Evolutionary conservation across 116 monocot species (phyloP).

Genomic region (Iris pallida): DNA sequence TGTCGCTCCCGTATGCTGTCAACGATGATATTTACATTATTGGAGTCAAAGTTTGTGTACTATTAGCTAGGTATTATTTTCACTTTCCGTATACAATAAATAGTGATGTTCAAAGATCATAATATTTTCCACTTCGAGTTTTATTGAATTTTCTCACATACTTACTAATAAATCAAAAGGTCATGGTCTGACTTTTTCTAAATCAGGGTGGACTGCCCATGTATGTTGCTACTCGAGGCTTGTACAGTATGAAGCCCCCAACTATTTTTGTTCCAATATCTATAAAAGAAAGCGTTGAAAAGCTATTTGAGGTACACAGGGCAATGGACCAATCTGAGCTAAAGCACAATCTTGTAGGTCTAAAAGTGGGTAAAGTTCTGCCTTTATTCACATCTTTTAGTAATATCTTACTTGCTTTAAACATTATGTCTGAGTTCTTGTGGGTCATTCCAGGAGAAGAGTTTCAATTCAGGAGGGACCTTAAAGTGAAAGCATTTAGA

Average conservation of each 20-base stretch:
- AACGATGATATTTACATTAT: too few species aligned
- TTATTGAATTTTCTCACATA: too few species aligned
- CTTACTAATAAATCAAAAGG: too few species aligned
- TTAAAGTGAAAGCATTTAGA: conserved; percentile 87
- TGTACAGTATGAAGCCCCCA: conserved; percentile 79
- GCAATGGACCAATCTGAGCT: conserved; percentile 84
- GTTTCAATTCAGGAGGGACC: conserved; percentile 66
- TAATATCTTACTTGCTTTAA: neutral
- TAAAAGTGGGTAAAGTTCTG: conserved; percentile 57
- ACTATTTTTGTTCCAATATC: conserved; percentile 76
- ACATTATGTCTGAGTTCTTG: neutral
- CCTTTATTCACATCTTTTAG: neutral
- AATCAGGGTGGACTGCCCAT: conserved; percentile 84
- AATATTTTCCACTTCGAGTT: too few species aligned
- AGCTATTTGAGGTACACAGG: conserved; percentile 77
- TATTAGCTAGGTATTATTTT: too few species aligned
- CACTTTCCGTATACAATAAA: too few species aligned
- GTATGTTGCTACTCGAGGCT: conserved; percentile 85
- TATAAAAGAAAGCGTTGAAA: conserved; percentile 67
- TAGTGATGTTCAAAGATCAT: too few species aligned
- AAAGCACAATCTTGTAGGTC: conserved; percentile 59
- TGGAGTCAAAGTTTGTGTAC: too few species aligned
- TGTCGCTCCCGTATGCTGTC: too few species aligned
- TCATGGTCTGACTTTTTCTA: conserved; percentile 5
- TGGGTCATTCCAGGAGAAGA: conserved; percentile 63